phyloP scores from a whole-genome alignment of 208 protist species.

The Leishmania aethiopica region DNA sequence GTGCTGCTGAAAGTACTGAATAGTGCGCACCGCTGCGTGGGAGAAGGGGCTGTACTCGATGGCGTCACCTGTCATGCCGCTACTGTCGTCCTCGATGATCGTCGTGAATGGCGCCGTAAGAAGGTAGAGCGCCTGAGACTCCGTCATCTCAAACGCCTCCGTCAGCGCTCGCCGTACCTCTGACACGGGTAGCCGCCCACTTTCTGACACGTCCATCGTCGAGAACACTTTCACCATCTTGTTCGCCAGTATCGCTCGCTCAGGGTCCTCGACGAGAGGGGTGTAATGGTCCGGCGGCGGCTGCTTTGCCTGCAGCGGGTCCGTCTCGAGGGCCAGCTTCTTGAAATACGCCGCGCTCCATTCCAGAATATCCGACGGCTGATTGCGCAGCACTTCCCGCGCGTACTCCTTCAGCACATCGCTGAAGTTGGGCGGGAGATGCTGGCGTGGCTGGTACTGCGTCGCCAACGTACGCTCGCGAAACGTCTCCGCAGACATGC shows the following conservation, averaged over 20 bases:
- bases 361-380: conserved; percentile 91
- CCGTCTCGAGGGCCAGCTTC: conserved; percentile 75
- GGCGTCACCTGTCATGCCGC: conserved; percentile 31
- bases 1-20: conserved; percentile 81
- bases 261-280: conserved; percentile 43
- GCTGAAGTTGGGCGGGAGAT: conserved; percentile 87
- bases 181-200: conserved; percentile 49
- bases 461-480: conserved; percentile 86
- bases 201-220: conserved; percentile 43
- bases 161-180: conserved; percentile 55
- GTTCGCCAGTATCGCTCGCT: conserved; percentile 41
- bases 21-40: conserved; percentile 45
- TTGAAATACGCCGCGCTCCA: conserved; percentile 95
- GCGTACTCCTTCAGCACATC: conserved; percentile 93
- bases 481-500: conserved; percentile 58
- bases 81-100: conserved; percentile 31
- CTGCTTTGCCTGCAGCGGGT: conserved; percentile 54
- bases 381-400: conserved; percentile 90
- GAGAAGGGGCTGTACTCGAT: conserved; percentile 78
- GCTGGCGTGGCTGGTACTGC: conserved; percentile 87
- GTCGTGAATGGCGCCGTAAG: conserved; percentile 52
- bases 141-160: conserved; percentile 62
- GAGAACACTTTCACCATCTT: conserved; percentile 62
- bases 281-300: conserved; percentile 41
- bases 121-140: conserved; percentile 81